Base-by-base conservation (phyloP, 129 eudicot genomes). In the Mikania micrantha region DNA sequence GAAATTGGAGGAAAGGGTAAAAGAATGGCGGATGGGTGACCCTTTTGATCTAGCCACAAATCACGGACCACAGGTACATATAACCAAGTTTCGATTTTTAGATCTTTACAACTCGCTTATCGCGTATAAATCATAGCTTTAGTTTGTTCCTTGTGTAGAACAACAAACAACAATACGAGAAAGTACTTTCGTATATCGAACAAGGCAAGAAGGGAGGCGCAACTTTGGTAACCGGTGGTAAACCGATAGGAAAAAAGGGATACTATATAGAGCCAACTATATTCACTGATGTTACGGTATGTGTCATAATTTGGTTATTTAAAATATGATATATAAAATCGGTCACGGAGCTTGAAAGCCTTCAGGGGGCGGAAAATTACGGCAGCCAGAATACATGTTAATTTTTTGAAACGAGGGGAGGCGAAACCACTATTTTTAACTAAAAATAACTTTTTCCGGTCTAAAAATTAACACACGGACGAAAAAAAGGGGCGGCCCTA, bases 41-140 rank as follows among this genome's bases (percentile, higher is more conserved):
- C 95, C 91, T 52, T 90, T 86, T 70, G 85, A 90, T 74, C 91
- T 87, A 5, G 74, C 78, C 47, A 79, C 84, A 64, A 83, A 53
- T 69, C 95, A 90, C 40, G 97, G 97, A 45, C 97, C 97, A 10
- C 97, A 90, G 71, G 97, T 85, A n/a, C n/a, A n/a, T n/a, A 17
- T 47, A 2, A 6, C 24, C 16, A 47, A 17, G 10, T 19, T 17
- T 47, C 24, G 11, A 1, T 6, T 17, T 19, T 47, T 7, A 17
- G 19, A 45, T 5, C 21, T 47, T 47, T 16, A 47, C 9, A 47
- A 47, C 21, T 20, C 6, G 4, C 25, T 16, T 6, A 16, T 47
- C 25, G 54, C 4, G 11, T 47, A 6, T 5, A 16, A n/a, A 1
- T 47, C 53, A 16, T 24, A 47, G 17, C 53, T 47, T 47, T 19